phyloP scores from a whole-genome alignment of 352 stramenopile genomes.

The Phytophthora pini region DNA sequence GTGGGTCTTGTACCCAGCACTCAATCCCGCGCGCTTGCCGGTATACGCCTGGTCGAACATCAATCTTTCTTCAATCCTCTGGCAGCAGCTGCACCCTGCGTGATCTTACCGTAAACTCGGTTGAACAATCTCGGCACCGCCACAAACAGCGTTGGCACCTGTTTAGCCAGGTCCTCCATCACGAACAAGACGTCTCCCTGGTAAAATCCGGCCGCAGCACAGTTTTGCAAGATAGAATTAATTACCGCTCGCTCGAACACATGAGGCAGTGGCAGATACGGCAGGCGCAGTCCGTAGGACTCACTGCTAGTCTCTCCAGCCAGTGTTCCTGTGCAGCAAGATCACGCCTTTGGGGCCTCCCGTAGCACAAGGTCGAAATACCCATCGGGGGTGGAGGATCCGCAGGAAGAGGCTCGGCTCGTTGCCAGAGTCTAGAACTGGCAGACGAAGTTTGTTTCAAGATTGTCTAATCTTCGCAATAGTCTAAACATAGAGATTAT shows the following conservation, averaged over 20 bases:
- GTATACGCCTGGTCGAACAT: slow-evolving; percentile 74
- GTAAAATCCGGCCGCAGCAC: slow-evolving; percentile 77
- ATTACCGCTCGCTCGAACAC: slow-evolving; percentile 96
- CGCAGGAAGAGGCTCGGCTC: slow-evolving; percentile 44
- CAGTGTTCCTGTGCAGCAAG: slow-evolving; percentile 88
- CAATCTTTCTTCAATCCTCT: slow-evolving; percentile 64
- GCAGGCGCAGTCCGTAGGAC: slow-evolving; percentile 90
- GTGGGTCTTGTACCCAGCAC: slow-evolving; percentile 66
- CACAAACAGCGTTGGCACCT: slow-evolving; percentile 93
- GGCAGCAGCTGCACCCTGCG: slow-evolving; percentile 65
- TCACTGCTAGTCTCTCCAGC: slow-evolving; percentile 38
- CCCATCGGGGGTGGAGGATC: slow-evolving; percentile 72
- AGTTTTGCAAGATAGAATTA: slow-evolving; percentile 79
- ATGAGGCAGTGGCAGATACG: slow-evolving; percentile 96
- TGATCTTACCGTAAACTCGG: slow-evolving; percentile 97
- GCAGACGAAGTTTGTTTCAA: too few species aligned
- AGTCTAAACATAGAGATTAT: too few species aligned
- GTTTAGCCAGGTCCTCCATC: slow-evolving; percentile 94
- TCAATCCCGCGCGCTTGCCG: slow-evolving; percentile 60
- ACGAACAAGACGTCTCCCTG: slow-evolving; percentile 92
- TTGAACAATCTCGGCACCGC: slow-evolving; percentile 96
- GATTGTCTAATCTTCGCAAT: too few species aligned
- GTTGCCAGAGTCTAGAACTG: not conserved
- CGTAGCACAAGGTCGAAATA: slow-evolving; percentile 95
- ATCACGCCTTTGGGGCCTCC: slow-evolving; percentile 97